phyloP scores from a whole-genome alignment of 2,329 filamentous ascomycete species.

The Calonectria hongkongensis region DNA sequence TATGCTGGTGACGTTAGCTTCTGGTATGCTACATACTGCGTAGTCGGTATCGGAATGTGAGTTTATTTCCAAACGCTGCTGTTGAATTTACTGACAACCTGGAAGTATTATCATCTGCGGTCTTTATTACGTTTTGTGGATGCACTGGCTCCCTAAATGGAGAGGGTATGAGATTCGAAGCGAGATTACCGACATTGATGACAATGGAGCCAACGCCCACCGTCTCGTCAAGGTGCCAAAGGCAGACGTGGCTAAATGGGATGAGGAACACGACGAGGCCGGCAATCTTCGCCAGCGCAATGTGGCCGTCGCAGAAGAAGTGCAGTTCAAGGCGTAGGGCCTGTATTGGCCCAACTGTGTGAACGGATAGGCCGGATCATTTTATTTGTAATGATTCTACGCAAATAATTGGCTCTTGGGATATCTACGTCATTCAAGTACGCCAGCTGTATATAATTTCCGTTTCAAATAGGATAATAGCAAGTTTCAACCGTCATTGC shows the following conservation, averaged over 20 bases:
- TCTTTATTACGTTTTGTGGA: slow-evolving; percentile 77
- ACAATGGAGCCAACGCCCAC: slow-evolving; percentile 64
- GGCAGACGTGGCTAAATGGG: slow-evolving; percentile 71
- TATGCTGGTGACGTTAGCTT: slow-evolving; percentile 81
- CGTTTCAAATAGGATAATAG: too few relatives aligned
- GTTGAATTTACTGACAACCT: background rate
- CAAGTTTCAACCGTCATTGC: too few relatives aligned
- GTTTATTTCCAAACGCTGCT: slow-evolving; percentile 58
- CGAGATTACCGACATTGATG: slow-evolving; percentile 67
- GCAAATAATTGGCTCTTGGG: too few relatives aligned
- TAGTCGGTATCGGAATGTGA: slow-evolving; percentile 79
- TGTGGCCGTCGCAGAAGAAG: background rate
- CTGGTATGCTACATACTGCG: slow-evolving; percentile 83
- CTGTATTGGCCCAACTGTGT: background rate
- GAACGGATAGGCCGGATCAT: too few relatives aligned
- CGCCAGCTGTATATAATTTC: too few relatives aligned
- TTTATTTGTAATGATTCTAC: too few relatives aligned
- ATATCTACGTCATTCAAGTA: too few relatives aligned
- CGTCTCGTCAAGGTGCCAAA: slow-evolving; percentile 73
- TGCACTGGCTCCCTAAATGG: slow-evolving; percentile 71
- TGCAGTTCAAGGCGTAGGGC: background rate
- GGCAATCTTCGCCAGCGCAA: slow-evolving; percentile 49
- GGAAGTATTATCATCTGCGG: slow-evolving; percentile 71
- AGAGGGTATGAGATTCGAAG: slow-evolving; percentile 73
- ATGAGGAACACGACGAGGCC: slow-evolving; percentile 73